phyloP scores from a whole-genome alignment of 164 flowering plant species.

The Aristolochia fimbriata region DNA sequence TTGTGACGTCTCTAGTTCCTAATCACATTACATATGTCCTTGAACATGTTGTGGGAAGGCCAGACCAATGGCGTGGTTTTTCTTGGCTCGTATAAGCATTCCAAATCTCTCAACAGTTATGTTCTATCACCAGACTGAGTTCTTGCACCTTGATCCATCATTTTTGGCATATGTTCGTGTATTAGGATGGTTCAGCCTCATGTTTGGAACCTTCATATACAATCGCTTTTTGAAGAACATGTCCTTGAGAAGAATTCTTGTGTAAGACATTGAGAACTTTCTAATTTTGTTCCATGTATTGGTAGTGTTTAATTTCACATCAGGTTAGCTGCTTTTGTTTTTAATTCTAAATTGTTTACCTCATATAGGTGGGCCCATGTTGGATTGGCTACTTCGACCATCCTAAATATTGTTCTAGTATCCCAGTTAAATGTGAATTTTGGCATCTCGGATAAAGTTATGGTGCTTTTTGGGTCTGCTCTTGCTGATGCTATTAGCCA shows the following conservation, averaged over 20 bases:
- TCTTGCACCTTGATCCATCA: slow-evolving; percentile 71
- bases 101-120: slow-evolving; percentile 83
- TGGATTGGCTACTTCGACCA: too few species aligned
- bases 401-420: slow-evolving; percentile 53
- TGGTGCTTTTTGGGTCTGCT: slow-evolving; percentile 84
- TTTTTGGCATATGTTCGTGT: slow-evolving; percentile 83
- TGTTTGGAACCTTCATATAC: slow-evolving; percentile 75
- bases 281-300: too few species aligned
- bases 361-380: too few species aligned
- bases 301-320: too few species aligned
- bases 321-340: too few species aligned
- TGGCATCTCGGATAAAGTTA: slow-evolving; percentile 63
- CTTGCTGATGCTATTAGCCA: slow-evolving; percentile 82
- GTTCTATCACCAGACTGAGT: slow-evolving; percentile 91
- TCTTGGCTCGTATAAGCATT: slow-evolving; percentile 59
- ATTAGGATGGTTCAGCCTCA: slow-evolving; percentile 80
- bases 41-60: slow-evolving; percentile 19
- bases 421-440: slow-evolving; percentile 44
- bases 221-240: slow-evolving; percentile 47
- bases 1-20: slow-evolving; percentile 3
- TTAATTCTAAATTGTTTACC: too few species aligned
- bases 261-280: too few species aligned
- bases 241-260: too few species aligned
- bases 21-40: slow-evolving; percentile 12
- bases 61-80: slow-evolving; percentile 98